phyloP scores from a whole-genome alignment of 2,329 filamentous ascomycete genomes.

The Xylaria polymorpha region DNA sequence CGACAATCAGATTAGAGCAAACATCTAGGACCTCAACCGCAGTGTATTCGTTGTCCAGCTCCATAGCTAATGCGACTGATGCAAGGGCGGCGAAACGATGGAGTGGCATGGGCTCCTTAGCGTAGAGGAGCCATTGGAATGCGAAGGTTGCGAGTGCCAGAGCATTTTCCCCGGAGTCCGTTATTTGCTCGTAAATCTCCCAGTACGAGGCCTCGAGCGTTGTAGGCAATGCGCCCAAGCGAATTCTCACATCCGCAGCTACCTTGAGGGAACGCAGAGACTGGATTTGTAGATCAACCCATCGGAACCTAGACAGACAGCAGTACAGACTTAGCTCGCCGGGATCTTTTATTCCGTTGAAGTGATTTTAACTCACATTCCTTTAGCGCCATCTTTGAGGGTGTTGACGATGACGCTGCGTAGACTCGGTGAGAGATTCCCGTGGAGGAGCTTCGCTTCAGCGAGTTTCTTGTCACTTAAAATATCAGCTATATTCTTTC shows the following conservation, averaged over 20 bases:
- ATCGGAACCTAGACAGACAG: slow-evolving; percentile 15
- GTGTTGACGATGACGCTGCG: background rate
- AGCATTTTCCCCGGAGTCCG: background rate
- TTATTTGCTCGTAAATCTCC: slow-evolving; percentile 12
- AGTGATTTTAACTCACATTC: slow-evolving; percentile 8
- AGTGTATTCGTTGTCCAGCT: background rate
- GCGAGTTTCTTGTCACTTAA: slow-evolving; percentile 8
- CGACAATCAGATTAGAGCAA: slow-evolving; percentile 9
- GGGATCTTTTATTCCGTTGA: background rate
- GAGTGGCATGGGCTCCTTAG: background rate
- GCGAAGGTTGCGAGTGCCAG: slow-evolving; percentile 8
- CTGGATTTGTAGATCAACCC: slow-evolving; percentile 20
- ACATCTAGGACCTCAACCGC: slow-evolving; percentile 5
- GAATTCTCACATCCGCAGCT: slow-evolving; percentile 13
- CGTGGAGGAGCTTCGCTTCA: background rate
- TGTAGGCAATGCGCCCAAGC: slow-evolving; percentile 6
- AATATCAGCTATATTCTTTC: background rate
- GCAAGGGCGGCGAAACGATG: slow-evolving; percentile 6
- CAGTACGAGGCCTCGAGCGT: slow-evolving; percentile 17
- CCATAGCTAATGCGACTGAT: background rate
- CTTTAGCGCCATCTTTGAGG: background rate
- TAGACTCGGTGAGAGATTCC: background rate
- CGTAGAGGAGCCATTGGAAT: slow-evolving; percentile 16
- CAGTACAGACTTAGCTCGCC: background rate
- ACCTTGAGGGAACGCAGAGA: slow-evolving; percentile 17